Conservation (phyloP, 768 basidiomycete species). For the Trametes meyenii region DNA sequence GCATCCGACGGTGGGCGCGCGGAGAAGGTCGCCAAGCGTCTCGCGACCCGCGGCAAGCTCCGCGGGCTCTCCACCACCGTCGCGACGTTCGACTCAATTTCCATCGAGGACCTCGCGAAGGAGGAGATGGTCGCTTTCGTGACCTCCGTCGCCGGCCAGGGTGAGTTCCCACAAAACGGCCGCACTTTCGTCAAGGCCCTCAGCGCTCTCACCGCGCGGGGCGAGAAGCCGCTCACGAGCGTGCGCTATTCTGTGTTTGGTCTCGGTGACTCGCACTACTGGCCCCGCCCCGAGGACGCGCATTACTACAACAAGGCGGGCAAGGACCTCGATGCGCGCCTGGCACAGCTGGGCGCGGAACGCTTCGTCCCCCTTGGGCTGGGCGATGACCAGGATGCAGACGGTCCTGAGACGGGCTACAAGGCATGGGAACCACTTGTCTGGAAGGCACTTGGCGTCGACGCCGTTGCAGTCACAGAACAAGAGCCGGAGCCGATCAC, state of each 20-base stretch:
- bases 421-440: slow-evolving; percentile 91
- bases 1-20: slow-evolving; percentile 94
- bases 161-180: slow-evolving; percentile 97
- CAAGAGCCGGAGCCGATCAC: slow-evolving; percentile 96
- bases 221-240: slow-evolving; percentile 60
- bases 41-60: slow-evolving; percentile 79
- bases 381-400: slow-evolving; percentile 97
- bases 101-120: slow-evolving; percentile 70
- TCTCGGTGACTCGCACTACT: slow-evolving; percentile 99
- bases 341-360: slow-evolving; percentile 79
- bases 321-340: slow-evolving; percentile 83
- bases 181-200: slow-evolving; percentile 86
- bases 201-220: slow-evolving; percentile 62
- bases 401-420: slow-evolving; percentile 95
- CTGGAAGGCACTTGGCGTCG: slow-evolving; percentile 96
- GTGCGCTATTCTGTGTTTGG: slow-evolving; percentile 85
- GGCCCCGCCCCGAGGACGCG: slow-evolving; percentile 96
- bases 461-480: slow-evolving; percentile 83
- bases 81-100: slow-evolving; percentile 79
- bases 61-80: slow-evolving; percentile 80
- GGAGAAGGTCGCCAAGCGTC: slow-evolving; percentile 94
- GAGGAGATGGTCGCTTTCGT: slow-evolving; percentile 75
- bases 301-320: slow-evolving; percentile 98
- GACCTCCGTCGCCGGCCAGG: slow-evolving; percentile 94
- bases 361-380: slow-evolving; percentile 78